phyloP scores from a whole-genome alignment of 148 eudicot species.

The Camellia japonica region DNA sequence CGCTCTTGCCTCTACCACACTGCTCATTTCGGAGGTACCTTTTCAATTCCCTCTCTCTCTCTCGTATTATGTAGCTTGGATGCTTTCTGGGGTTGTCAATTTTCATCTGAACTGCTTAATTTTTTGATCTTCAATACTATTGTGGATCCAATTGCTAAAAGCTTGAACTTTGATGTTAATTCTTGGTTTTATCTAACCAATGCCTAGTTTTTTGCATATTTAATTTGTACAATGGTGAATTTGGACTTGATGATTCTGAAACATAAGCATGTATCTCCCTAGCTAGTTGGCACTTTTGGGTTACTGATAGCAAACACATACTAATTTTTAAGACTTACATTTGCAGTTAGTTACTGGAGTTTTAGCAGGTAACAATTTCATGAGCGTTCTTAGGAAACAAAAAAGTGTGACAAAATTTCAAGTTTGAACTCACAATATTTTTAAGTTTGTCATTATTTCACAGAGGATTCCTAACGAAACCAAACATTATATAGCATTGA shows the following conservation, averaged over 20 bases:
- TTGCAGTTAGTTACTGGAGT: background rate
- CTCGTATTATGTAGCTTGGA: background rate
- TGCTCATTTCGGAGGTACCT: slow-evolving; percentile 84
- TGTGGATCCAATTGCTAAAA: background rate
- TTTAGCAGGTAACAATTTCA: no score
- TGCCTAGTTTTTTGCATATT: background rate
- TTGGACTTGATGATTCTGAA: background rate
- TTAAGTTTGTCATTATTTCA: no score
- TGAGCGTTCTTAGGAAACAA: background rate
- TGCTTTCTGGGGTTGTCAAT: background rate
- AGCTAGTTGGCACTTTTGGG: background rate
- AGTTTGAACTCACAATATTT: no score
- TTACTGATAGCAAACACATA: background rate
- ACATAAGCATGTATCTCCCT: background rate
- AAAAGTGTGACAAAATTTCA: no score
- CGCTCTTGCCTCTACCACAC: slow-evolving; percentile 83
- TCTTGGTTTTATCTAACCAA: background rate
- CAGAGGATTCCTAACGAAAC: no score
- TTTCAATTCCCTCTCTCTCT: background rate
- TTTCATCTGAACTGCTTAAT: background rate
- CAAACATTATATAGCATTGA: no score
- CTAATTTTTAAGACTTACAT: background rate
- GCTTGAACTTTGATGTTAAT: background rate
- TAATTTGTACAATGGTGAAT: background rate
- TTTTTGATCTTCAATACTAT: background rate